A percentile compares a stretch with the other conserved stretches of the same genome.
These are phyloP conservation scores for Nigrospora osmanthi DNA, from an alignment of 2,329 filamentous ascomycete genomes.

Conservation along the genomic window DNA sequence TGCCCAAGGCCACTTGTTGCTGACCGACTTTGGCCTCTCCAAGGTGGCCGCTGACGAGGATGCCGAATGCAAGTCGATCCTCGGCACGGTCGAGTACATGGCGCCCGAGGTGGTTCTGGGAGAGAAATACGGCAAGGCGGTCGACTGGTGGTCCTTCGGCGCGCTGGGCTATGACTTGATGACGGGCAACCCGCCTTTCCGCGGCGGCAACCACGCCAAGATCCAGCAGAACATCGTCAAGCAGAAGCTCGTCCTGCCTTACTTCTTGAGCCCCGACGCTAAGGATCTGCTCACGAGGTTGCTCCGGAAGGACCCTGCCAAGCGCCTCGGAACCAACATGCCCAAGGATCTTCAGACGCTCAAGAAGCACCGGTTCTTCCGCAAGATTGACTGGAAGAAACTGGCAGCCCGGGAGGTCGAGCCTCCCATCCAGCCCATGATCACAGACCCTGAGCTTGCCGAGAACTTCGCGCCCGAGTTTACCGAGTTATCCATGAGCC, in stretches of 20 bases:
- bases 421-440: conserved; percentile 84
- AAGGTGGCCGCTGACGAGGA: conserved; percentile 78
- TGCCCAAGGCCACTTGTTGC: conserved; percentile 79
- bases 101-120: conserved; percentile 89
- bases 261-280: conserved; percentile 83
- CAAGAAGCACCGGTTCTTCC: conserved; percentile 93
- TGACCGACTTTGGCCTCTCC: conserved; percentile 94
- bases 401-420: conserved; percentile 75
- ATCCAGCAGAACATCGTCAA: conserved; percentile 94
- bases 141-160: conserved; percentile 98
- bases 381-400: conserved; percentile 90
- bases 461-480: conserved; percentile 97
- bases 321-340: conserved; percentile 83
- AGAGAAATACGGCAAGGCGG: conserved; percentile 83
- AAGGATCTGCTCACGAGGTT: conserved; percentile 90
- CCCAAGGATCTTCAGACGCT: conserved; percentile 78
- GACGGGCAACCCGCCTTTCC: conserved; percentile 87
- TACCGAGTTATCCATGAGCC: conserved; percentile 75
- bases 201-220: conserved; percentile 84
- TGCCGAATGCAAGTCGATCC: conserved; percentile 72
- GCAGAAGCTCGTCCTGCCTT: conserved; percentile 81
- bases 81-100: conserved; percentile 98
- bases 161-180: conserved; percentile 88
- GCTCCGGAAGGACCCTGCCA: conserved; percentile 83
- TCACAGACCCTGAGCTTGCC: conserved; percentile 90